Evolutionary conservation across 495 filamentous ascomycete species (phyloP).

Genomic region (Acidiella bohemica): DNA sequence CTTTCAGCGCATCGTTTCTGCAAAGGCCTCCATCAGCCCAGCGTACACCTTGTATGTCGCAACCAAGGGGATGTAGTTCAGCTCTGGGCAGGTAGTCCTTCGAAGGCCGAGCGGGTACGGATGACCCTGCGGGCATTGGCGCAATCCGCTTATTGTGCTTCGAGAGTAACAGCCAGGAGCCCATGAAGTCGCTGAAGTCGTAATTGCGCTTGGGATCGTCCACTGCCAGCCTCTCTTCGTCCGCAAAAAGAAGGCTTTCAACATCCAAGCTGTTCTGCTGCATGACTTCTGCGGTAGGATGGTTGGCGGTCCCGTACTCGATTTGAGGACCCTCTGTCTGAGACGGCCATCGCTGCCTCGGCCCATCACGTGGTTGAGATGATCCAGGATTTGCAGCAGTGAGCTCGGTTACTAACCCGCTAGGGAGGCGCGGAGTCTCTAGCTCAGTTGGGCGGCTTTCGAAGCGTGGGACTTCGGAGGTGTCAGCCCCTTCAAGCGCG

Average conservation of each 20-base stretch:
- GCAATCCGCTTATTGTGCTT: neutral
- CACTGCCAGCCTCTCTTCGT: slow-evolving; percentile 10
- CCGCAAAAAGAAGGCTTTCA: neutral
- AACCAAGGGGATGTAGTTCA: neutral
- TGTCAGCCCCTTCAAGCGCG: slow-evolving; percentile 8
- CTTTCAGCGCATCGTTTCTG: slow-evolving; percentile 9
- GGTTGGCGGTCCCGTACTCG: neutral
- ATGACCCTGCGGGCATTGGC: neutral
- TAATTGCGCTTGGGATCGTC: slow-evolving; percentile 14
- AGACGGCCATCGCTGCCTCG: neutral
- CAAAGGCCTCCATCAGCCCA: slow-evolving; percentile 7
- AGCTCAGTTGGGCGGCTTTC: neutral
- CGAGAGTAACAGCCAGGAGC: slow-evolving; percentile 11
- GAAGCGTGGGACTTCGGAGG: slow-evolving; percentile 3
- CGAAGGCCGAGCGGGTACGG: neutral
- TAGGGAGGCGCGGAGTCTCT: neutral
- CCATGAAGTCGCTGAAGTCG: slow-evolving; percentile 16
- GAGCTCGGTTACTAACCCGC: neutral
- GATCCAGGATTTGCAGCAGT: neutral
- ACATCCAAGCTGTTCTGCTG: neutral
- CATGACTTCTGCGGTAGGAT: neutral
- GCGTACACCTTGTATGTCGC: slow-evolving; percentile 13
- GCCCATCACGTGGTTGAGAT: neutral
- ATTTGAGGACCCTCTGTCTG: neutral
- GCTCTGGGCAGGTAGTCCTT: neutral